A percentile compares a stretch with the other conserved stretches of the same genome.
Evolutionary conservation across 805 yeast species (phyloP).

Genomic region (Candida jianshihensis): DNA sequence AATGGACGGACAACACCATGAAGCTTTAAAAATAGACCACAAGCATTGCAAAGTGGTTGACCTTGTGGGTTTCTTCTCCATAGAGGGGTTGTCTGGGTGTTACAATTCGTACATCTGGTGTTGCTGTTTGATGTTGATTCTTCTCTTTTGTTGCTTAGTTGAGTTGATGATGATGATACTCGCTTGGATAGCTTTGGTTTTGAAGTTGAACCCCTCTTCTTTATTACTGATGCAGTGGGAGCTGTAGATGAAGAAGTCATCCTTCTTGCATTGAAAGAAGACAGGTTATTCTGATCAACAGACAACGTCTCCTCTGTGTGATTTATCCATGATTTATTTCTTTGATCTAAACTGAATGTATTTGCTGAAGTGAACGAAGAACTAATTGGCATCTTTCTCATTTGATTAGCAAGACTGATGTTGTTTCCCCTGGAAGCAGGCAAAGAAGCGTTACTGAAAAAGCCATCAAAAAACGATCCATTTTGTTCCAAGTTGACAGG

Average conservation of each 20-base stretch:
- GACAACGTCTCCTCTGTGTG: background rate
- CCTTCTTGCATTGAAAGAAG: constrained; percentile 17
- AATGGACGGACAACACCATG: constrained; percentile 96
- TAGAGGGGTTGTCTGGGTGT: constrained; percentile 85
- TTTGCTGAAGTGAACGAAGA: constrained; percentile 11
- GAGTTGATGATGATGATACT: constrained; percentile 14
- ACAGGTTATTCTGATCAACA: constrained; percentile 7
- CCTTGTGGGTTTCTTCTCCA: constrained; percentile 95
- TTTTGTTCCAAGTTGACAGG: constrained; percentile 13
- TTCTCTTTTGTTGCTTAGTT: constrained; percentile 6
- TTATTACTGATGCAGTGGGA: constrained; percentile 14
- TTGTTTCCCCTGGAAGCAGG: constrained; percentile 4
- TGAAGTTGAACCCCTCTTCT: constrained; percentile 15
- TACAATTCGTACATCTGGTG: constrained; percentile 72
- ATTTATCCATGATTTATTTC: background rate
- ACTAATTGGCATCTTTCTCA: constrained; percentile 14
- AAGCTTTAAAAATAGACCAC: constrained; percentile 85
- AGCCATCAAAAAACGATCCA: constrained; percentile 20
- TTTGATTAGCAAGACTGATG: constrained; percentile 18
- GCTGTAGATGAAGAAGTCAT: constrained; percentile 4
- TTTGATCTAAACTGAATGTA: constrained; percentile 3
- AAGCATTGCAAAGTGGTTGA: constrained; percentile 90
- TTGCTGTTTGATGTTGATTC: constrained; percentile 13
- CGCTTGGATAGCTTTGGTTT: constrained; percentile 17
- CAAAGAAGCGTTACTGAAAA: constrained; percentile 10